phyloP scores from a whole-genome alignment of 2,329 filamentous ascomycete species.

The Macrophomina tecta region DNA sequence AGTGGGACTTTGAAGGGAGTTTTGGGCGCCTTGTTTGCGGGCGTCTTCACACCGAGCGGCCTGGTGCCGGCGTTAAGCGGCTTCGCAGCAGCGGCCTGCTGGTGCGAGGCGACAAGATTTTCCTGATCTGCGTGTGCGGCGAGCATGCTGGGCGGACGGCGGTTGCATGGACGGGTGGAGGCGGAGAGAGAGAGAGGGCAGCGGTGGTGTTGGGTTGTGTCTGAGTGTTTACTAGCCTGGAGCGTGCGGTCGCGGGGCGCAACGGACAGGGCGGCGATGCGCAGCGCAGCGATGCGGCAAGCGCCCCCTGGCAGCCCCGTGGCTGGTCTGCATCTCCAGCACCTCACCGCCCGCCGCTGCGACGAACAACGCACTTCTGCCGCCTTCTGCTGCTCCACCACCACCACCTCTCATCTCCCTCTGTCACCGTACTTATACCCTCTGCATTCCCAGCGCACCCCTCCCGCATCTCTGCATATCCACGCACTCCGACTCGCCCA shows the following conservation, averaged over 20 bases:
- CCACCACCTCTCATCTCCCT: constrained; percentile 21
- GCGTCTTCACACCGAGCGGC: constrained; percentile 75
- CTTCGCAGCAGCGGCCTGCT: constrained; percentile 73
- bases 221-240: constrained; percentile 9
- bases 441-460: background rate
- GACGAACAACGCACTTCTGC: constrained; percentile 26
- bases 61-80: constrained; percentile 69
- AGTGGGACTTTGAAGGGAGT: constrained; percentile 79
- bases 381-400: constrained; percentile 18
- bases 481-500: constrained; percentile 22
- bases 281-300: background rate
- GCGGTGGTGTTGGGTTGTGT: constrained; percentile 31
- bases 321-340: background rate
- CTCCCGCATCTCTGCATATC: background rate
- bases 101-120: constrained; percentile 79
- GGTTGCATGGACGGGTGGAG: constrained; percentile 32
- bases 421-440: background rate
- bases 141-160: constrained; percentile 64
- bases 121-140: constrained; percentile 81
- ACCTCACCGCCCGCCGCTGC: constrained; percentile 20
- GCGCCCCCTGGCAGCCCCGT: constrained; percentile 20
- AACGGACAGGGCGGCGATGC: constrained; percentile 1
- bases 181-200: constrained; percentile 34
- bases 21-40: constrained; percentile 76
- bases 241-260: constrained; percentile 7